Percentiles rank a stretch among this genome's conserved stretches.
Conservation (phyloP, 352 stramenopile species). For the Globisporangium takayamanum region DNA sequence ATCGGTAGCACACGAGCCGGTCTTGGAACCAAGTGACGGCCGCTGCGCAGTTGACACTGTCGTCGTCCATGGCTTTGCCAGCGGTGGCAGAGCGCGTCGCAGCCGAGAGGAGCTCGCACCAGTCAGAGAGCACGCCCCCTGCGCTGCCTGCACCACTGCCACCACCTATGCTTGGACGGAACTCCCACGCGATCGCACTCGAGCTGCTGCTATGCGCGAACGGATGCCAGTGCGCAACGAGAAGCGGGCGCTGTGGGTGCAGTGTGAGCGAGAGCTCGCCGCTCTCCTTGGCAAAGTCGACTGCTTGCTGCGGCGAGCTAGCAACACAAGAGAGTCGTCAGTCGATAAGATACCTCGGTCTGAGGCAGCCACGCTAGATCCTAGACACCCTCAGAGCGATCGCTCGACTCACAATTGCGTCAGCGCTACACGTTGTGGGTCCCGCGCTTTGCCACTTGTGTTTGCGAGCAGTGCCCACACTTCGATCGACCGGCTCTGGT, state of each 20-base stretch:
- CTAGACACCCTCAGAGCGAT: background rate
- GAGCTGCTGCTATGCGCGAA: slow-evolving; percentile 7
- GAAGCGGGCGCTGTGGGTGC: slow-evolving; percentile 32
- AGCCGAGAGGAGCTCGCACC: slow-evolving; percentile 9
- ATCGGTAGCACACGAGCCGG: slow-evolving; percentile 12
- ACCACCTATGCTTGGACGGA: slow-evolving; percentile 17
- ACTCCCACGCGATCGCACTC: slow-evolving; percentile 12
- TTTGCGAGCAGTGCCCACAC: slow-evolving; percentile 29
- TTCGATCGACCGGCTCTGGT: slow-evolving; percentile 53
- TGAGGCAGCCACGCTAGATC: background rate
- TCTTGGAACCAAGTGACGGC: slow-evolving; percentile 8
- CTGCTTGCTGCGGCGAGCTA: slow-evolving; percentile 33
- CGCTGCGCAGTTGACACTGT: slow-evolving; percentile 2
- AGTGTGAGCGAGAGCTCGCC: slow-evolving; percentile 38
- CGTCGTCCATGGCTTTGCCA: slow-evolving; percentile 2
- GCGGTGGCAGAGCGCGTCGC: background rate
- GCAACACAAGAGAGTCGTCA: background rate
- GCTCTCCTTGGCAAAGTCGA: slow-evolving; percentile 46
- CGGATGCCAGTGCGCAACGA: slow-evolving; percentile 42
- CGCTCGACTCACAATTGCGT: slow-evolving; percentile 22
- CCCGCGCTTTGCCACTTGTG: slow-evolving; percentile 6
- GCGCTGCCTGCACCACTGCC: slow-evolving; percentile 15
- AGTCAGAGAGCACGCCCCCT: slow-evolving; percentile 22
- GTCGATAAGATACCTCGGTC: background rate
- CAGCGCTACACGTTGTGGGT: slow-evolving; percentile 25